These are phyloP conservation scores for Aspergillus hiratsukae DNA, from an alignment of 2,329 filamentous ascomycete species.

Conservation along the genomic window DNA sequence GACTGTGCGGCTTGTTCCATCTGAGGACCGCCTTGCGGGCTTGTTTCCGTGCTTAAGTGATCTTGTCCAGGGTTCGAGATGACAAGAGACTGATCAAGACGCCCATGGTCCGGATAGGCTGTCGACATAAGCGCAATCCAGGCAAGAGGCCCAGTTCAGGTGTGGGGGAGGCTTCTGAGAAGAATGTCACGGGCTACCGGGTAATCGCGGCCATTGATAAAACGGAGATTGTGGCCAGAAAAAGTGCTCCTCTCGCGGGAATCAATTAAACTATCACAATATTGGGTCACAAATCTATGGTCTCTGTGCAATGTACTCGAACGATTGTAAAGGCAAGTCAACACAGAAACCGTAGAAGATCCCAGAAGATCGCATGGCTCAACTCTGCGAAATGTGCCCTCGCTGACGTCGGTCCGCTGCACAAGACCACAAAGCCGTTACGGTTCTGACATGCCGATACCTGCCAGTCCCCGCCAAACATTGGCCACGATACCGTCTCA, in stretches of 20 bases:
- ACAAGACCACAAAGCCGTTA: constrained; percentile 13
- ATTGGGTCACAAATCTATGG: neutral
- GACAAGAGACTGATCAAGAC: constrained; percentile 13
- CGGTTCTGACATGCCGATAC: constrained; percentile 32
- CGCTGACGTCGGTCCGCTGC: constrained; percentile 18
- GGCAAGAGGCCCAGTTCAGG: constrained; percentile 9
- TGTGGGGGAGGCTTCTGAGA: constrained; percentile 12
- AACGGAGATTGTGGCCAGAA: neutral
- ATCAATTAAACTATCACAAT: neutral
- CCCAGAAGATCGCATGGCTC: neutral
- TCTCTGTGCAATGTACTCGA: neutral
- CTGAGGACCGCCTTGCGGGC: constrained; percentile 17
- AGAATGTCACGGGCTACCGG: constrained; percentile 27
- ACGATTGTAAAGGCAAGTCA: neutral
- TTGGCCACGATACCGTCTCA: constrained; percentile 13
- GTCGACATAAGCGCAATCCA: constrained; percentile 20
- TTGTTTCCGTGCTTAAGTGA: constrained; percentile 12
- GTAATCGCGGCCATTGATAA: constrained; percentile 20
- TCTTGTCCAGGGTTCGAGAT: constrained; percentile 7
- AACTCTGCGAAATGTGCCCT: constrained; percentile 7
- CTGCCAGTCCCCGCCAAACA: constrained; percentile 12
- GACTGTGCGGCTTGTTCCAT: constrained; percentile 31
- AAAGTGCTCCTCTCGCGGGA: constrained; percentile 1
- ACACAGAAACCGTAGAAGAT: neutral
- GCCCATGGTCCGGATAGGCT: constrained; percentile 26